phyloP scores from a whole-genome alignment of 2,329 filamentous ascomycete species.

The Penicillium janthinellum region DNA sequence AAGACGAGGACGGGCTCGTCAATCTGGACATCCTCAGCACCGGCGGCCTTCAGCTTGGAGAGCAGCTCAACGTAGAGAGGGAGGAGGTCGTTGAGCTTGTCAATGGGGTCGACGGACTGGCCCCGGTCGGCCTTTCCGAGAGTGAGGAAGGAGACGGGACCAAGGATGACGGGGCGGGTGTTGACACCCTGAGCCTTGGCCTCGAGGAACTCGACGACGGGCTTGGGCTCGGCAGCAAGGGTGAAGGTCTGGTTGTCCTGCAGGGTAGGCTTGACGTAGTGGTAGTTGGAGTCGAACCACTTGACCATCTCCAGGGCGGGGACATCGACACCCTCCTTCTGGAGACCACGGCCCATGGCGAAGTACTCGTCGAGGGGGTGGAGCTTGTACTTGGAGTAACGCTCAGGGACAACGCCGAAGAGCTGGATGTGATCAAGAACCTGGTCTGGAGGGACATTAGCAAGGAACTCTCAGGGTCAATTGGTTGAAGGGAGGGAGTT shows the following conservation, averaged over 20 bases:
- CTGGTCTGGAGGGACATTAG: slow-evolving; percentile 8
- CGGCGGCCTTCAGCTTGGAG: slow-evolving; percentile 89
- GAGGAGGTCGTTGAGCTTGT: slow-evolving; percentile 87
- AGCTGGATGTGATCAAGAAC: slow-evolving; percentile 27
- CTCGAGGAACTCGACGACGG: slow-evolving; percentile 90
- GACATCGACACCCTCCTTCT: slow-evolving; percentile 80
- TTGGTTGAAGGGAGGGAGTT: no score
- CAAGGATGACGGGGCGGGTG: slow-evolving; percentile 92
- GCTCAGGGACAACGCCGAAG: slow-evolving; percentile 78
- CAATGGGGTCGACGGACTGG: slow-evolving; percentile 89
- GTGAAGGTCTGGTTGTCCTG: slow-evolving; percentile 97
- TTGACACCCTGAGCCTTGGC: slow-evolving; percentile 93
- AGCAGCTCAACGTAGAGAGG: slow-evolving; percentile 95
- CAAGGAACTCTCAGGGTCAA: not conserved
- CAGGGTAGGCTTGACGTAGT: slow-evolving; percentile 99
- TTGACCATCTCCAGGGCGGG: slow-evolving; percentile 66
- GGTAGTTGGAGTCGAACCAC: slow-evolving; percentile 98
- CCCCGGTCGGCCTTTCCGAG: slow-evolving; percentile 98
- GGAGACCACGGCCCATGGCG: slow-evolving; percentile 98
- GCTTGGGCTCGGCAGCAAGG: slow-evolving; percentile 85
- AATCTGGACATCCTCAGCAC: slow-evolving; percentile 95
- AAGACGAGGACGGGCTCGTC: slow-evolving; percentile 97
- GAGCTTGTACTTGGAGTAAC: slow-evolving; percentile 89
- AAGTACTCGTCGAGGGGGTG: slow-evolving; percentile 95
- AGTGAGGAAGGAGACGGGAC: slow-evolving; percentile 95